A percentile compares a stretch with the other conserved stretches of the same genome.
phyloP scores from a whole-genome alignment of 805 yeast genomes.

The Spathaspora arborariae region DNA sequence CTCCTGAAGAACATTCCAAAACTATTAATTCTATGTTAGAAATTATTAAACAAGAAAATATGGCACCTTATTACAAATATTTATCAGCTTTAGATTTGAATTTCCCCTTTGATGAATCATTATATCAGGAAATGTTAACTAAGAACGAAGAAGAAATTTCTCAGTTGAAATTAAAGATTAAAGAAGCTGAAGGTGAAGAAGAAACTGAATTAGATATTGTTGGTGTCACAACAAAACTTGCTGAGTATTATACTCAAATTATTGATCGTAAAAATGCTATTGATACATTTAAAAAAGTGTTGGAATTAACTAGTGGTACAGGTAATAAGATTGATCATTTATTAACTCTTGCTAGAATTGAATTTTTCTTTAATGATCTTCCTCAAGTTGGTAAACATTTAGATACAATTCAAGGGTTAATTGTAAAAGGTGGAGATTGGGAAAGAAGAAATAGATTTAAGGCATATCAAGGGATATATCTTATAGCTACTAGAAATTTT shows the following conservation, averaged over 20 bases:
- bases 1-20: slow-evolving; percentile 37
- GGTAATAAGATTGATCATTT: slow-evolving; percentile 88
- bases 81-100: slow-evolving; percentile 35
- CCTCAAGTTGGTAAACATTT: slow-evolving; percentile 64
- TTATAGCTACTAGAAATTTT: slow-evolving; percentile 82
- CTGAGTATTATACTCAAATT: slow-evolving; percentile 81
- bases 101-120: slow-evolving; percentile 56
- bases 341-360: slow-evolving; percentile 79
- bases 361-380: slow-evolving; percentile 84
- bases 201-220: slow-evolving; percentile 86
- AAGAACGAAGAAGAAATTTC: slow-evolving; percentile 55
- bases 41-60: slow-evolving; percentile 53
- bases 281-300: slow-evolving; percentile 63
- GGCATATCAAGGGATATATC: slow-evolving; percentile 83
- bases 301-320: slow-evolving; percentile 75
- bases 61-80: slow-evolving; percentile 82
- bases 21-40: slow-evolving; percentile 43
- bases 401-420: slow-evolving; percentile 66
- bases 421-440: slow-evolving; percentile 99
- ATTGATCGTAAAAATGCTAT: slow-evolving; percentile 77
- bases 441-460: slow-evolving; percentile 94
- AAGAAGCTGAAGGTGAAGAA: slow-evolving; percentile 57
- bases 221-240: slow-evolving; percentile 72
- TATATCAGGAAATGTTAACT: slow-evolving; percentile 48
- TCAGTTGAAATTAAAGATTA: slow-evolving; percentile 51